A percentile compares a stretch with the other conserved stretches of the same genome.
phyloP scores from a whole-genome alignment of 176 grass and related monocot species.

The Ensete ventricosum region DNA sequence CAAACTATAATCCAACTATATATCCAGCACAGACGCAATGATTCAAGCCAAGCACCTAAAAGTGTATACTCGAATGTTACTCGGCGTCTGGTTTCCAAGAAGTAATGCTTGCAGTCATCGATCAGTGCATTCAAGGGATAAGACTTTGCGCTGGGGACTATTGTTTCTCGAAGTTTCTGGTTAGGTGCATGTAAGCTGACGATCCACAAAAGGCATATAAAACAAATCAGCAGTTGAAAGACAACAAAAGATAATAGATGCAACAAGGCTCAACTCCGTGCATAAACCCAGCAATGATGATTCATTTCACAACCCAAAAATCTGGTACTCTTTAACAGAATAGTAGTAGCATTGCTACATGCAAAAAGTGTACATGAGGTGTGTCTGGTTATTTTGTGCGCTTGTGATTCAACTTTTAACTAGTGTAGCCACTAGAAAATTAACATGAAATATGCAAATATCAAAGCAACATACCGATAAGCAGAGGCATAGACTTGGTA shows the following conservation, averaged over 20 bases:
- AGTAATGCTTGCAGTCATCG: conserved; percentile 81
- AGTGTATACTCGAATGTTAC: conserved; percentile 92
- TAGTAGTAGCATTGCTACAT: neutral
- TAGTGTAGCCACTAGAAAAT: neutral
- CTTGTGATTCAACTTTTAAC: neutral
- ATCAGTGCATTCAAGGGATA: conserved; percentile 78
- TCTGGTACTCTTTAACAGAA: neutral
- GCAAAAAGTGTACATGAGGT: neutral
- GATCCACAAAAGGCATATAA: neutral
- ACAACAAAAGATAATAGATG: neutral
- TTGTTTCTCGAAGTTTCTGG: conserved; percentile 70
- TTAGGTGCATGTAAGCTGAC: conserved; percentile 80
- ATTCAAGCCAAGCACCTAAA: conserved; percentile 40
- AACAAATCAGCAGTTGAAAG: neutral
- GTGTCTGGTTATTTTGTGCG: too few relatives aligned
- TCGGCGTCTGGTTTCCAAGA: conserved; percentile 59
- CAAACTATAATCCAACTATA: neutral
- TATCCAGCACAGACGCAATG: neutral
- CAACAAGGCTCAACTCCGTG: neutral
- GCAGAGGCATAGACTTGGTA: neutral
- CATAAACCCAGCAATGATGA: neutral
- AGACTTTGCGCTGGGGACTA: conserved; percentile 86
- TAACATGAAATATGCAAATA: neutral
- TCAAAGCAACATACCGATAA: neutral
- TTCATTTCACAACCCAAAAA: neutral